phyloP scores from a whole-genome alignment of 2,329 filamentous ascomycete species.

The Colletotrichum limetticola region DNA sequence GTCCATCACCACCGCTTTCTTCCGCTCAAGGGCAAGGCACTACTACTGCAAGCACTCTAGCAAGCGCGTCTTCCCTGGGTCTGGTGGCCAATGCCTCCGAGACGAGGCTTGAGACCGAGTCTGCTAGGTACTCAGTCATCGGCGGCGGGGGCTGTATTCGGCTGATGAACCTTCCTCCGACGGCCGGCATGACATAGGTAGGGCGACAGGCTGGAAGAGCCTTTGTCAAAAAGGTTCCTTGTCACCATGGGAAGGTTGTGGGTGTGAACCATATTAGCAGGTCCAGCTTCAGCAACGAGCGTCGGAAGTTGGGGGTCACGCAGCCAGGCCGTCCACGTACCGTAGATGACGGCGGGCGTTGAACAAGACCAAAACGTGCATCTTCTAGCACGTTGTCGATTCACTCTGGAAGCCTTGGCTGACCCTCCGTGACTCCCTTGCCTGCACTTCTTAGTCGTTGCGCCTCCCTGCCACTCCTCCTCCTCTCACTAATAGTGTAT shows the following conservation, averaged over 20 bases:
- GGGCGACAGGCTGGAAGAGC: not conserved
- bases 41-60: constrained; percentile 34
- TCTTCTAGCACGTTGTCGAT: constrained; percentile 9
- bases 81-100: not conserved
- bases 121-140: not conserved
- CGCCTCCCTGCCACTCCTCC: not conserved
- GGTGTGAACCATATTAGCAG: not conserved
- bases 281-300: not conserved
- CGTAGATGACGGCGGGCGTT: not conserved
- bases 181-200: not conserved
- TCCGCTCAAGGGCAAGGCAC: not conserved
- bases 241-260: not conserved
- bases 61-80: not conserved
- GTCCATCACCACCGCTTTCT: constrained; percentile 19
- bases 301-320: constrained; percentile 6
- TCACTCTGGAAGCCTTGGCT: constrained; percentile 23
- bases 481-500: not conserved
- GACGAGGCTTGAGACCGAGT: constrained; percentile 18
- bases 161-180: not conserved
- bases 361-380: constrained; percentile 6
- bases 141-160: constrained; percentile 5
- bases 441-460: not conserved
- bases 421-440: constrained; percentile 4
- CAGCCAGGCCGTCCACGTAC: constrained; percentile 9
- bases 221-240: not conserved